A percentile compares a stretch with the other conserved stretches of the same genome.
phyloP scores from a whole-genome alignment of 768 basidiomycete species.

The Serendipita vermifera region DNA sequence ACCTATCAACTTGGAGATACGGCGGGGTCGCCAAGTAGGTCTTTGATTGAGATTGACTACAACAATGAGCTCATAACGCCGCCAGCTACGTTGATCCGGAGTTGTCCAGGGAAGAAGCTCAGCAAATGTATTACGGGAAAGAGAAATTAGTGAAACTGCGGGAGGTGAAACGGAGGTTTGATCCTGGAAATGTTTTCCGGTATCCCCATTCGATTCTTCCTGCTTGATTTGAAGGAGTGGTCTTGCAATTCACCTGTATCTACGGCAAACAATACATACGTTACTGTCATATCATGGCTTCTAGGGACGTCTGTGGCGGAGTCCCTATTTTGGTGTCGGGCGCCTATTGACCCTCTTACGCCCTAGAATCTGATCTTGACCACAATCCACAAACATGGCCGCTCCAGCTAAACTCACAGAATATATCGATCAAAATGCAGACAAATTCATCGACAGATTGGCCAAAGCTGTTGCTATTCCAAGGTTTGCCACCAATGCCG shows the following conservation, averaged over 20 bases:
- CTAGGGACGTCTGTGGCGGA: too few relatives aligned
- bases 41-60: not conserved
- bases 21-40: constrained; percentile 3
- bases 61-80: not conserved
- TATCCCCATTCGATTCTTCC: not conserved
- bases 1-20: constrained; percentile 11
- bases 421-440: constrained; percentile 58
- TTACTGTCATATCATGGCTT: too few relatives aligned
- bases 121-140: constrained; percentile 45
- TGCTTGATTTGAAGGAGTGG: too few relatives aligned
- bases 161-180: constrained; percentile 61
- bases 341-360: too few relatives aligned
- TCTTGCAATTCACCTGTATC: too few relatives aligned
- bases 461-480: constrained; percentile 75
- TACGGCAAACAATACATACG: too few relatives aligned
- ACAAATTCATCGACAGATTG: constrained; percentile 65
- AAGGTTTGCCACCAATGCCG: constrained; percentile 30
- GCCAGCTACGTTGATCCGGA: constrained; percentile 10
- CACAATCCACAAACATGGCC: constrained; percentile 16
- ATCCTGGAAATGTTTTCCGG: constrained; percentile 33
- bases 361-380: not conserved
- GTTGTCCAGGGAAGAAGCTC: constrained; percentile 16
- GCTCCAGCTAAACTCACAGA: constrained; percentile 24
- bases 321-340: too few relatives aligned
- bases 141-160: constrained; percentile 59